Base-by-base conservation (phyloP, 768 basidiomycete genomes). In the Agaricus blazei region DNA sequence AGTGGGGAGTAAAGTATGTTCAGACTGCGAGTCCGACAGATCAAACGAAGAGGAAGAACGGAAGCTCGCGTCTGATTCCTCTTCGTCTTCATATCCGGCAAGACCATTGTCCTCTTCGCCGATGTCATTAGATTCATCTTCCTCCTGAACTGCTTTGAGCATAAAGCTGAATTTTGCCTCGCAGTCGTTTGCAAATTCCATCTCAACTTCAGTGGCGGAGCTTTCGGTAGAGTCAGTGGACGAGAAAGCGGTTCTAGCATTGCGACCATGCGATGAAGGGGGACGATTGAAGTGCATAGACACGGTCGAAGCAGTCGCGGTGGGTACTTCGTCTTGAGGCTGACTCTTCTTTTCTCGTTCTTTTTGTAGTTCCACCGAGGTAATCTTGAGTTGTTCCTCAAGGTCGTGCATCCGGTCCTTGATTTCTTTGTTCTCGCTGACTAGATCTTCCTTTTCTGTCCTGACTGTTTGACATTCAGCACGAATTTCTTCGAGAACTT, bases 181-280 rank as follows among this genome's bases (percentile, higher is more conserved):
- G 42, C 67, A 64, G 49, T 75, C 80, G 42, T 81, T 80, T 14
- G 72, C 65, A 2, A 68, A 70, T 9, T 69, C 73, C 9, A 74
- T 76, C 59, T 89, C 88, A n/a, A 88, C 85, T 61, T 88, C 87
- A 0, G 86, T 88, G 11, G 71, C 67, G 3, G 85, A 87, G 59
- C 80, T 75, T 59, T 78, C 75, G 1, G 26, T n/a, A 43, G 87
- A 88, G 61, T 87, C 88, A 11, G 84, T 67, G 4, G 87, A 88
- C 49, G 76, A 68, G 65, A 79, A 74, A 0, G 82, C 81, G 51
- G 80, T 74, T 41, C 79, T 79, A 46, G 74, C 76, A 12, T 75
- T 72, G 63, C 70, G 67, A 37, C 54, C 42, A 63, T 57, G 57
- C 6, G 42, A 42, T 48, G 59, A 42, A 4, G 27, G 48, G n/a